These are phyloP conservation scores for Pseudogymnoascus sp. DNA, from an alignment of 2,329 filamentous ascomycete species.

Conservation along the genomic window DNA sequence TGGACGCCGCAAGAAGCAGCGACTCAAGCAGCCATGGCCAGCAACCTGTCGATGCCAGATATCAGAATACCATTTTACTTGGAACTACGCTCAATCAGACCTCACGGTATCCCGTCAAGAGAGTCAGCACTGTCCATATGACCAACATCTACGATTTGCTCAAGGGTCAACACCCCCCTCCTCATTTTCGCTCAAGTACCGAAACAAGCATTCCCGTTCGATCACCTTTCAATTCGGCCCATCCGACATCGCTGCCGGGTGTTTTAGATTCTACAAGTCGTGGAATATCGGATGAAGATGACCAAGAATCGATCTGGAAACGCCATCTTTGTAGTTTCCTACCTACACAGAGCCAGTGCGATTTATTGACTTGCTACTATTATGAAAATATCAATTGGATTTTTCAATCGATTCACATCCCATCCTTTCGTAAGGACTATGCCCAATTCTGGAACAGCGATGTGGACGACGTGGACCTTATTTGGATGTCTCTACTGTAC, in stretches of 20 bases:
- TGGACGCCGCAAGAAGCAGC: background rate
- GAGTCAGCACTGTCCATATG: background rate
- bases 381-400: background rate
- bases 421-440: conserved; percentile 16
- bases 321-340: background rate
- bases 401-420: background rate
- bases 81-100: background rate
- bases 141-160: background rate
- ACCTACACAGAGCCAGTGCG: background rate
- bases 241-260: background rate
- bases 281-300: background rate
- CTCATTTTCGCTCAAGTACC: background rate
- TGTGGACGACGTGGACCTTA: conserved; percentile 23
- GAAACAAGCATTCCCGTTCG: background rate
- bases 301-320: background rate
- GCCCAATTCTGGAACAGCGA: conserved; percentile 22
- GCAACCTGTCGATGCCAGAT: background rate
- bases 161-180: background rate
- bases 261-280: background rate
- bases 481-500: conserved; percentile 27
- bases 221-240: background rate
- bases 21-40: background rate
- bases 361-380: background rate
- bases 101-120: background rate
- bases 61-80: background rate